Base-by-base conservation (phyloP, 1,284 basidiomycete genomes). In the Boletellus deceptivus region DNA sequence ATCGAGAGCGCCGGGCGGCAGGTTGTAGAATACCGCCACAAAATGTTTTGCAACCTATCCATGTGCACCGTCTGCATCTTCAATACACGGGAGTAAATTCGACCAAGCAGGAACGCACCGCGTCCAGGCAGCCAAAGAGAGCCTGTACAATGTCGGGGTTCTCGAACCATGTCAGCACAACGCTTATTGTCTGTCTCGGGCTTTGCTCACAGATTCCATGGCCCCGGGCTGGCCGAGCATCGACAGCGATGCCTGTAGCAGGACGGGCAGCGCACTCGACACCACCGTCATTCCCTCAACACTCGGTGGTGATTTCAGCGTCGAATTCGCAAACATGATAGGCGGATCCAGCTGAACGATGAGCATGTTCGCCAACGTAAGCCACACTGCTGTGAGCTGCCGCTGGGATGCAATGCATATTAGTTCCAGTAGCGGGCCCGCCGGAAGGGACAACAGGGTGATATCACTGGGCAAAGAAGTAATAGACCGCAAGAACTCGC, bases 131-230 rank as follows among this genome's bases (percentile, higher is more conserved):
- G 25, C 78, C 78, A 71, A 93, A 95, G 70, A 93, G 93, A 24
- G 83, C 85, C 64, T 93, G 91, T 2, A 92, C 89, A 24, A 95
- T 81, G 64, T 95, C 93, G 0, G 93, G 92, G 62, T 94, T 89
- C 86, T 89, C 47, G 6, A 31, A 49, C 22, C 24, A 34, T 4
- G 34, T 66, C 43, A 67, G 52, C 11, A 17, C 25, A 8, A 25
- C 18, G 13, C 36, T 31, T 39, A 18, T 13, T 7, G 3, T 24
- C 10, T 8, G 5, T n/a, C 35, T 45, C 29, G 4, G 25, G 2
- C 4, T 13, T 44, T 16, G 54, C 86, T 55, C 59, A 90, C 90
- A 53, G 77, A 75, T 60, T 83, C 80, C 86, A 93, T 90, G 7
- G 78, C 82, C 0, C 80, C 82, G 0, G 78, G 75, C 38, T 75